Evolutionary conservation across 2,329 filamentous ascomycete species (phyloP), one percentile per base, ranked within the genome.

Genomic region (Pseudogymnoascus destructans): DNA sequence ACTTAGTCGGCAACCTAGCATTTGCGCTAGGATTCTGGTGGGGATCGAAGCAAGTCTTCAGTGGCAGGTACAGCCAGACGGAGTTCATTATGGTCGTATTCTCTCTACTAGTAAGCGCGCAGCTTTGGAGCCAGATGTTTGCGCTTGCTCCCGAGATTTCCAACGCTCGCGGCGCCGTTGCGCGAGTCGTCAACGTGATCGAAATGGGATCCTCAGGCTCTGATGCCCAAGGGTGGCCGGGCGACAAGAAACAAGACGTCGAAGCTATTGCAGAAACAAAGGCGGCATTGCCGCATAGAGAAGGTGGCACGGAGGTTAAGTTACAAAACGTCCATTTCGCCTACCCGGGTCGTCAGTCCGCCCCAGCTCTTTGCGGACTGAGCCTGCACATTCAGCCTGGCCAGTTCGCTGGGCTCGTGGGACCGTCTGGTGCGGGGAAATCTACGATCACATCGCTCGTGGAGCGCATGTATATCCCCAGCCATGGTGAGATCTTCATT

Each of bases 381-480:
- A 78, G 74, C 9, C 79, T 88, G 55, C 73, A 52, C n/a, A 25
- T 52, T 30, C 23, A 82, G 63, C 82, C 81, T 63, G 85, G 85
- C 3, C 82, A 87, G 66, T 88, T 87, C 65, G 82, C 79, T 0
- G 85, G 84, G 1, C 74, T 89, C 1, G 85, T 89, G 4, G 85
- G 86, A 1, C 78, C 84, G 0, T 85, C 81, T 1, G 85, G 85
- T 0, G 86, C 82, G 60, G 85, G 85, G 33, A 88, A 91, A 72
- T 86, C 83, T 0, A 88, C 82, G 13, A 82, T 88, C 42, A 79
- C 92, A 33, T 76, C 77, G 57, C 71, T 85, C 0, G 70, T 85
- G 5, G 82, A 85, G 70, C 77, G 81, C 11, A 89, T 89, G 70
- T 91, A 91, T 67, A 80, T 87, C 42, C 72, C 80, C 0, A 73